These are phyloP conservation scores for Yarrowia deformans DNA, from an alignment of 805 yeast species.

Conservation along the genomic window DNA sequence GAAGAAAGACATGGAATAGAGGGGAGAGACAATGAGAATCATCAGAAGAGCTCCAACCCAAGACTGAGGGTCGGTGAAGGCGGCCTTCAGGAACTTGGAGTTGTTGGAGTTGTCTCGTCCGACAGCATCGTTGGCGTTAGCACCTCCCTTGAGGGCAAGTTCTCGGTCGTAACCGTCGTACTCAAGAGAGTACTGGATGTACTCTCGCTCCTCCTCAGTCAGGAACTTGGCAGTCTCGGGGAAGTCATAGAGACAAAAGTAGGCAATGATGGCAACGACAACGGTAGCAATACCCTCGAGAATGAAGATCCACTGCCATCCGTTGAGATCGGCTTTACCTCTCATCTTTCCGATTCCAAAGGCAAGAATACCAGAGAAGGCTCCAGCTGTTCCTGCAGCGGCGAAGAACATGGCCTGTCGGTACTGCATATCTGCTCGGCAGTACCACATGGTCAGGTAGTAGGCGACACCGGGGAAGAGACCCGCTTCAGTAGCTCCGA, in stretches of 20 bases:
- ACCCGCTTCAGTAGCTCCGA: slow-evolving; percentile 56
- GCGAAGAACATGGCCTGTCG: slow-evolving; percentile 54
- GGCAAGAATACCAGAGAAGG: slow-evolving; percentile 58
- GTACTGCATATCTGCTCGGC: slow-evolving; percentile 52
- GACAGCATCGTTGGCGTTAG: slow-evolving; percentile 53
- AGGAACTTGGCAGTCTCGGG: slow-evolving; percentile 66
- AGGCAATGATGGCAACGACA: slow-evolving; percentile 49
- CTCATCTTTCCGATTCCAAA: slow-evolving; percentile 56
- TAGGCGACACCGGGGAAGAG: slow-evolving; percentile 55
- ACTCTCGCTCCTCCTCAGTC: slow-evolving; percentile 54
- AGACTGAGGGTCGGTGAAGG: slow-evolving; percentile 61
- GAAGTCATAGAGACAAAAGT: slow-evolving; percentile 54
- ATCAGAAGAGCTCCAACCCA: slow-evolving; percentile 52
- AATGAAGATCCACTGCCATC: slow-evolving; percentile 62
- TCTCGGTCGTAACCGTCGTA: slow-evolving; percentile 38
- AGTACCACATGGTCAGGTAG: slow-evolving; percentile 49
- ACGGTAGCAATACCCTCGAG: slow-evolving; percentile 58
- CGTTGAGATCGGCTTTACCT: slow-evolving; percentile 53
- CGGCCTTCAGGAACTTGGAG: slow-evolving; percentile 59
- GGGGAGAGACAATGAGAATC: slow-evolving; percentile 55
- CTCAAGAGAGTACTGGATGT: slow-evolving; percentile 48
- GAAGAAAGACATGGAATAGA: slow-evolving; percentile 66
- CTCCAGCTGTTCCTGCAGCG: slow-evolving; percentile 52
- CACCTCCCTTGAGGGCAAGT: slow-evolving; percentile 21
- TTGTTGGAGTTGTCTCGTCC: slow-evolving; percentile 54